Base-by-base conservation (phyloP, 1,139 yeast species). In the Kodamaea arcana region DNA sequence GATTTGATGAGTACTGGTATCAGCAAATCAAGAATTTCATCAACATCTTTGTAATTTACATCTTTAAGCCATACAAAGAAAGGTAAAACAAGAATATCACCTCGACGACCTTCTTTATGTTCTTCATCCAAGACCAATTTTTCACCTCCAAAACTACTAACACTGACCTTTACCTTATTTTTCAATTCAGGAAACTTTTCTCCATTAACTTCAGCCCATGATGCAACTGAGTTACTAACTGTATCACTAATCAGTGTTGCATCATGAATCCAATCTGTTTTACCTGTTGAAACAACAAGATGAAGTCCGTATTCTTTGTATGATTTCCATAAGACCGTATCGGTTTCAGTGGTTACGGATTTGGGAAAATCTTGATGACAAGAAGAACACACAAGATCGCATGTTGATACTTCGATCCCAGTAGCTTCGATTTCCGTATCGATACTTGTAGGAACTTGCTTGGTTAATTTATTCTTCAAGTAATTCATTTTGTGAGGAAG, bases 261-360 rank as follows among this genome's bases (percentile, higher is more conserved):
- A 51, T 83, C 83, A 43, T 78, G 94, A 5, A 61, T 65, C 97
- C 98, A 92, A 58, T 92, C 95, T 1, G 75, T 56, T 47, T 80
- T 79, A 11, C 94, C 94, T 0, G 97, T 87, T 2, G 95, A 81
- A 0, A 90, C 80, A 14, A 88, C 59, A 22, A 87, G 63, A 47
- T 90, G 97, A 15, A 83, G 52, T 5, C 79, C 82, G 39, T 78
- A 79, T 2, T 83, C 79, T 44, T 72, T 72, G 1, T 94, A 79
- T 3, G 88, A 69, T 37, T 83, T 79, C 77, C 84, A 87, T 24
- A 92, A 65, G 5, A 78, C 71, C 5, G 50, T 58, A 13, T 21
- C 63, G 58, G 30, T 37, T 7, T 79, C 80, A 24, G 82, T 60
- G 41, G 71, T 71, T 41, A 86, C 59, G 6, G 80, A 70, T 14